Conservation (phyloP, 257 asterid species). For the Solanum chilense region DNA sequence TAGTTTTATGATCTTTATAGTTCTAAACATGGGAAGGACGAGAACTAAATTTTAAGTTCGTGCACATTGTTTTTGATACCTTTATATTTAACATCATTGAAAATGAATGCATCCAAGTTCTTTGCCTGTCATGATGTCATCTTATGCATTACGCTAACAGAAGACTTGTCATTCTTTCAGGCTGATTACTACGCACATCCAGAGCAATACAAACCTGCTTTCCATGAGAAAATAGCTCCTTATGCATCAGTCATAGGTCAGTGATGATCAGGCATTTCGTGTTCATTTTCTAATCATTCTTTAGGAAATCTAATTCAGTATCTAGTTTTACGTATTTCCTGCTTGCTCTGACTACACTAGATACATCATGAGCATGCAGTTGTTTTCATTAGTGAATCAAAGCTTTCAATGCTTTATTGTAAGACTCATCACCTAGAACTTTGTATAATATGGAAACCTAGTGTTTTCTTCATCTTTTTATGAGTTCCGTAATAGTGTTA, state of each 20-base stretch:
- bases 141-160: background rate
- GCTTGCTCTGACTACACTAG: background rate
- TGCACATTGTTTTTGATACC: background rate
- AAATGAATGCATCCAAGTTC: background rate
- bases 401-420: background rate
- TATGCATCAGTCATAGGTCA: conserved; percentile 80
- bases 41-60: background rate
- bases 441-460: background rate
- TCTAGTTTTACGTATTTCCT: background rate
- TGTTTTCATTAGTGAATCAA: background rate
- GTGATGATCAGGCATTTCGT: conserved; percentile 7
- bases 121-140: background rate
- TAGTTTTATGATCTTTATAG: background rate
- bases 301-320: background rate
- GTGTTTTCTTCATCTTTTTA: background rate
- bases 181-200: conserved; percentile 93
- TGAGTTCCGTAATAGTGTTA: background rate
- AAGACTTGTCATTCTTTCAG: conserved; percentile 23
- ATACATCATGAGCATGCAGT: background rate
- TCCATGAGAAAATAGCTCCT: conserved; percentile 82
- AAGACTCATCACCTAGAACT: background rate
- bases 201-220: conserved; percentile 63
- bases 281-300: background rate
- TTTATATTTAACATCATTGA: background rate
- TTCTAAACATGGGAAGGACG: background rate